Percentiles rank a stretch among this genome's conserved stretches.
Conservation (phyloP, 208 protist genomes). For the Crithidia expoeki region DNA sequence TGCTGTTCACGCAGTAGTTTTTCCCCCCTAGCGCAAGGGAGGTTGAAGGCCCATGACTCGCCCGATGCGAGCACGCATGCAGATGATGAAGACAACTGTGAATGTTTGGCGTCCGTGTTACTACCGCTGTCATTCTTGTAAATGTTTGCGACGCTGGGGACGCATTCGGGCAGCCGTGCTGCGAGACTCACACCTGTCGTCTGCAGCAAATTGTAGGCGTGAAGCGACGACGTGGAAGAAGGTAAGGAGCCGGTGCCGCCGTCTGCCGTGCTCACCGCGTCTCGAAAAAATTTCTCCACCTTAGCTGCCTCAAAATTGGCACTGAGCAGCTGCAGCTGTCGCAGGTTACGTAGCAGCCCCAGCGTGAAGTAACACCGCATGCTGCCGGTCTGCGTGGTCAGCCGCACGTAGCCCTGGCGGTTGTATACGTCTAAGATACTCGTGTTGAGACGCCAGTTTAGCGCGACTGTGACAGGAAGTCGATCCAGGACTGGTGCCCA, state of each 20-base stretch:
- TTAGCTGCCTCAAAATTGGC: conserved; percentile 14
- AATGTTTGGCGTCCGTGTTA: no score
- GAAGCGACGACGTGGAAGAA: conserved; percentile 2
- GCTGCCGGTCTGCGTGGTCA: conserved; percentile 17
- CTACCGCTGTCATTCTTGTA: neutral
- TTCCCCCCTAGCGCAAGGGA: conserved; percentile 59
- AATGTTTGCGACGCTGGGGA: neutral
- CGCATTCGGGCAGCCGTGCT: conserved; percentile 18
- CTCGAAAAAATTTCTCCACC: conserved; percentile 11
- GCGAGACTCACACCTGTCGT: conserved; percentile 16
- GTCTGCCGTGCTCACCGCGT: neutral
- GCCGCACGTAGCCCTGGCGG: conserved; percentile 23
- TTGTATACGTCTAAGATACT: conserved; percentile 27
- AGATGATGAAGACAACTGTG: neutral
- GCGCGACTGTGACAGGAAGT: conserved; percentile 7
- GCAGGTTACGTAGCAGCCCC: conserved; percentile 28
- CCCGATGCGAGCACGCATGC: conserved; percentile 18
- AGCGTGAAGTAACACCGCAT: conserved; percentile 18
- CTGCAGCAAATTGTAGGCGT: conserved; percentile 33
- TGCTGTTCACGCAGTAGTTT: conserved; percentile 60
- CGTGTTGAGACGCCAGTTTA: conserved; percentile 20
- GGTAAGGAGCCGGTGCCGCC: neutral
- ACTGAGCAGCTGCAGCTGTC: conserved; percentile 27
- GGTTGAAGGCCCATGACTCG: conserved; percentile 62
- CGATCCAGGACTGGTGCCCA: conserved; percentile 34